A percentile compares a stretch with the other conserved stretches of the same genome.
Conservation (phyloP, 306 rosid species). For the Parietaria judaica region DNA sequence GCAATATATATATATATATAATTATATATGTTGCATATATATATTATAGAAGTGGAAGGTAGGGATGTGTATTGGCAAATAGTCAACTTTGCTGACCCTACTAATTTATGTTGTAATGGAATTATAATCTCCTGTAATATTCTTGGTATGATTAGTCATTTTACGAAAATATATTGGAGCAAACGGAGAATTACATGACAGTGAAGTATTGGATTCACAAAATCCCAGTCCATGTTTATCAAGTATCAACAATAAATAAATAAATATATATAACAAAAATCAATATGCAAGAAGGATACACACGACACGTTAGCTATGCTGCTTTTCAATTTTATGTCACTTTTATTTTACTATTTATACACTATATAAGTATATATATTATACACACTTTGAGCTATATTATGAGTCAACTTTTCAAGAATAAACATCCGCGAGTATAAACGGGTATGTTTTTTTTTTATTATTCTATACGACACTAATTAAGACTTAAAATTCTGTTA, state of each 20-base stretch:
- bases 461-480: too few species aligned
- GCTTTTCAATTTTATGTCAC: too few species aligned
- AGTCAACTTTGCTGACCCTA: constrained; percentile 24
- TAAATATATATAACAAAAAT: background rate
- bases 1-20: background rate
- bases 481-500: too few species aligned
- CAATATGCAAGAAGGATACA: too few species aligned
- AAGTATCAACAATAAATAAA: background rate
- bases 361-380: too few species aligned
- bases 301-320: too few species aligned
- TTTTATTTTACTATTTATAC: too few species aligned
- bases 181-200: background rate
- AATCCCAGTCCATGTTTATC: background rate
- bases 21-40: background rate
- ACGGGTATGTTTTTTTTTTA: too few species aligned
- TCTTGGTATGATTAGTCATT: background rate
- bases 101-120: constrained; percentile 1
- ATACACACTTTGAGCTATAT: too few species aligned
- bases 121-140: background rate
- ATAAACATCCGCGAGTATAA: too few species aligned
- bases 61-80: background rate
- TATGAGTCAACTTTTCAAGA: too few species aligned
- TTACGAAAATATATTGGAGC: background rate
- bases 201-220: background rate
- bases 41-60: too few species aligned